These are phyloP conservation scores for Takashimella tepidaria DNA, from an alignment of 1,284 basidiomycete genomes.

Conservation along the genomic window DNA sequence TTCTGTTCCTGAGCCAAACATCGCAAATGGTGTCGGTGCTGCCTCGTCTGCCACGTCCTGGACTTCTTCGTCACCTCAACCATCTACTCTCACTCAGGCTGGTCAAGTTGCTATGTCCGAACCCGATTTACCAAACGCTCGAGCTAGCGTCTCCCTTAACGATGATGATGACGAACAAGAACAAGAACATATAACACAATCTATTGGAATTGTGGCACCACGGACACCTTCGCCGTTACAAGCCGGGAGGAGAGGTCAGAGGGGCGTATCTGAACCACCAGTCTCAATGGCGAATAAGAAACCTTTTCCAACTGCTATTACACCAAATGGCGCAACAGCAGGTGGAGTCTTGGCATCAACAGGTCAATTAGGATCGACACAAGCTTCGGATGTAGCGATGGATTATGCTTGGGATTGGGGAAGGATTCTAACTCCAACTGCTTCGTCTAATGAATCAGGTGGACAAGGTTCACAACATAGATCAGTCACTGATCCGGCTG, in stretches of 20 bases:
- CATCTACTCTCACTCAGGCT: too few relatives aligned
- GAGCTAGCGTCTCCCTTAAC: slow-evolving; percentile 7
- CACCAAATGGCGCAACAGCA: background rate
- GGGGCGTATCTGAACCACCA: slow-evolving; percentile 17
- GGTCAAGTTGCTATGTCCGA: background rate
- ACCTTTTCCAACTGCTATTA: background rate
- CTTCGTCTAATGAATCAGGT: too few relatives aligned
- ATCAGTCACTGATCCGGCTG: background rate
- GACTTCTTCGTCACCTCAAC: background rate
- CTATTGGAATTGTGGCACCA: background rate
- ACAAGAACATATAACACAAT: too few relatives aligned
- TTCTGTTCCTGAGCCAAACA: background rate
- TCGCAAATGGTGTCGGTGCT: background rate
- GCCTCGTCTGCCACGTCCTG: too few relatives aligned
- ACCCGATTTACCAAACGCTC: slow-evolving; percentile 8
- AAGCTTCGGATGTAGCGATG: slow-evolving; percentile 9
- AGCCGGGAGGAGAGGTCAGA: background rate
- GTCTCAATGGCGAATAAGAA: background rate
- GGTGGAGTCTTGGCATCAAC: background rate
- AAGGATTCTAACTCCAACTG: slow-evolving; percentile 15
- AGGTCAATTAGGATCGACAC: background rate
- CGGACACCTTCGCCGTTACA: background rate
- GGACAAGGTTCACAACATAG: background rate
- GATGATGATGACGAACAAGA: background rate
- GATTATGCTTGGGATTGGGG: slow-evolving; percentile 48